Conservation (phyloP, 1,139 yeast species). For the Keqinozyma sinolaborantium region DNA sequence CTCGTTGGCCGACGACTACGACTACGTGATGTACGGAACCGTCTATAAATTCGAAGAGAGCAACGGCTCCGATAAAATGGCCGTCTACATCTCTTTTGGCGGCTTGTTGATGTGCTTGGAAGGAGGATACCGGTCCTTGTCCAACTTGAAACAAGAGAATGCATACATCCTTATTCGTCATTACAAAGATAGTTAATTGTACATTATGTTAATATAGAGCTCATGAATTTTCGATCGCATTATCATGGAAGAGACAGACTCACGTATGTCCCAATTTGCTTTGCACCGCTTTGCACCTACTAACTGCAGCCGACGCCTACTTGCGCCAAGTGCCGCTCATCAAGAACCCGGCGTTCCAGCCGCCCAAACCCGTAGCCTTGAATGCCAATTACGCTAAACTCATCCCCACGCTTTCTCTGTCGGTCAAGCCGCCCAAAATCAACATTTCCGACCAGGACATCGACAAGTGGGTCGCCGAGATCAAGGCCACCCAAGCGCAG, state of each 20-base stretch:
- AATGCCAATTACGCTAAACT: slow-evolving; percentile 48
- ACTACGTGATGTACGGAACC: slow-evolving; percentile 97
- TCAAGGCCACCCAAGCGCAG: slow-evolving; percentile 15
- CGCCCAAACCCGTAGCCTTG: slow-evolving; percentile 57
- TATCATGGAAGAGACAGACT: slow-evolving; percentile 16
- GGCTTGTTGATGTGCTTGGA: slow-evolving; percentile 92
- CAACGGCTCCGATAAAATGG: slow-evolving; percentile 65
- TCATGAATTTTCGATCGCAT: background rate
- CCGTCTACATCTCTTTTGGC: slow-evolving; percentile 93
- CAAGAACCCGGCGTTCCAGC: slow-evolving; percentile 50
- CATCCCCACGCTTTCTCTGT: slow-evolving; percentile 28
- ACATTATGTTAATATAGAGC: background rate
- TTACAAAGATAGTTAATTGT: slow-evolving; percentile 37
- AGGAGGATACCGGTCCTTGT: slow-evolving; percentile 89
- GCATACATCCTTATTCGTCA: slow-evolving; percentile 88
- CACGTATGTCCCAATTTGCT: slow-evolving; percentile 12
- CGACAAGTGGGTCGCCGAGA: slow-evolving; percentile 25
- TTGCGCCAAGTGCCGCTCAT: slow-evolving; percentile 58
- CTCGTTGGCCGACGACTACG: slow-evolving; percentile 93
- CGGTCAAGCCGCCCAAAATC: slow-evolving; percentile 40
- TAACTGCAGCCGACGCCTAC: slow-evolving; percentile 41
- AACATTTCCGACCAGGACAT: slow-evolving; percentile 25
- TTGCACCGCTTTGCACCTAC: background rate
- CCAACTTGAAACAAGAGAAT: slow-evolving; percentile 89
- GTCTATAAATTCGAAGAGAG: slow-evolving; percentile 96